These are phyloP conservation scores for Geotrichum histeridarum DNA, from an alignment of 1,139 yeast species.

Conservation along the genomic window DNA sequence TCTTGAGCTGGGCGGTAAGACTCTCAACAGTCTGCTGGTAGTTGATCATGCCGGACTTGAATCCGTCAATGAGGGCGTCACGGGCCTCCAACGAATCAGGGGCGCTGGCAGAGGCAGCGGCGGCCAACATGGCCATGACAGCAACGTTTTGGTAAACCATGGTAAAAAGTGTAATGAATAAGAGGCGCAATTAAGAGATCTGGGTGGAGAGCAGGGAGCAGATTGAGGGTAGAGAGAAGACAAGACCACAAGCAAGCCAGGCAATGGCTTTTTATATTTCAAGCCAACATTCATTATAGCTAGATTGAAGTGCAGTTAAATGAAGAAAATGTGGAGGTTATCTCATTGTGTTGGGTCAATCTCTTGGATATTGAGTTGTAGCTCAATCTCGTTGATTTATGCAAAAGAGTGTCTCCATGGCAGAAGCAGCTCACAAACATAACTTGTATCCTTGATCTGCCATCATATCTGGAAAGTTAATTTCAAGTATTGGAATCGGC, in stretches of 20 bases:
- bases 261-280: no score
- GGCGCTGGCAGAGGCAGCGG: conserved; percentile 23
- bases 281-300: no score
- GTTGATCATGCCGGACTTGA: conserved; percentile 24
- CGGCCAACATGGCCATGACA: conserved; percentile 23
- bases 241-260: background rate
- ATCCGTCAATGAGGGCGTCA: conserved; percentile 20
- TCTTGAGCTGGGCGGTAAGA: conserved; percentile 21
- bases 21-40: conserved; percentile 26
- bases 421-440: no score
- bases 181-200: background rate
- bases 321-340: no score
- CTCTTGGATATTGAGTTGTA: no score
- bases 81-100: conserved; percentile 16
- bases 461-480: no score
- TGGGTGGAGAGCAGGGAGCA: background rate
- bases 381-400: no score
- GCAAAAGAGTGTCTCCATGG: no score
- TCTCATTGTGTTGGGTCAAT: no score
- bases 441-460: no score
- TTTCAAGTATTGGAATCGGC: no score
- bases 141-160: conserved; percentile 12
- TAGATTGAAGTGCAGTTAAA: no score
- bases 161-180: background rate
- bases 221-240: background rate